These are phyloP conservation scores for Apiotrichum mycotoxinovorans DNA, from an alignment of 1,284 basidiomycete genomes.

Conservation along the genomic window DNA sequence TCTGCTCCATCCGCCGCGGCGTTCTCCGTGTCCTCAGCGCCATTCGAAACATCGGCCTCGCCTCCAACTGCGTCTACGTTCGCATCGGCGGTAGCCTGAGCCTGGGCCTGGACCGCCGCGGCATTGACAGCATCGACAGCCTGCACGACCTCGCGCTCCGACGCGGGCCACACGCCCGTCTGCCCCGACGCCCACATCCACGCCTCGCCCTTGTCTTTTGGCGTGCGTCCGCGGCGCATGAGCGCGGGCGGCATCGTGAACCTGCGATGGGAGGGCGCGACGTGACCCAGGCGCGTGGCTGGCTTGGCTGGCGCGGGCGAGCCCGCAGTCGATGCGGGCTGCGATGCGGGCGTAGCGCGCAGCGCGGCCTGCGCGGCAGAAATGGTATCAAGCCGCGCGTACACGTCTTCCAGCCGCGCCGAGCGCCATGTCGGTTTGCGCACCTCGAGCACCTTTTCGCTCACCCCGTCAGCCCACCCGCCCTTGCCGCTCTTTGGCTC, in stretches of 20 bases:
- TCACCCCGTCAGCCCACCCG: constrained; percentile 51
- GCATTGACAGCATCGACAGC: constrained; percentile 9
- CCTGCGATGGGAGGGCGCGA: constrained; percentile 32
- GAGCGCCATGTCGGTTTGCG: constrained; percentile 46
- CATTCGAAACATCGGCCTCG: background rate
- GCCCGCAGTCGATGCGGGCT: background rate
- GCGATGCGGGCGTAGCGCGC: constrained; percentile 19
- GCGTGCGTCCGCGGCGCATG: constrained; percentile 24
- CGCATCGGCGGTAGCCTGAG: too few relatives aligned
- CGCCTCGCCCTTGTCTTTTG: constrained; percentile 25
- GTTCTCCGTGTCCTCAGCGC: background rate
- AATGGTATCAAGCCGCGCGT: constrained; percentile 35
- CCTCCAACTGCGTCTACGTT: background rate
- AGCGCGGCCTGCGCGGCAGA: constrained; percentile 20
- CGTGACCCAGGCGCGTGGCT: constrained; percentile 25
- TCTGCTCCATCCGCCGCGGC: background rate
- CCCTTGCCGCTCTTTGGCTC: constrained; percentile 61
- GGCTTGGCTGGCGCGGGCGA: background rate
- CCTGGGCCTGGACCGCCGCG: background rate
- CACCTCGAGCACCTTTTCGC: constrained; percentile 72
- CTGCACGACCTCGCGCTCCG: background rate
- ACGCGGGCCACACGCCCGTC: constrained; percentile 18
- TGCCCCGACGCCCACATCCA: constrained; percentile 33
- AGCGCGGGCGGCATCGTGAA: constrained; percentile 23
- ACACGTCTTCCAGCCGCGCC: constrained; percentile 35